These are phyloP conservation scores for Pseudocohnilembus persalinus DNA, from an alignment of 169 alveolate genomes.

Conservation along the genomic window DNA sequence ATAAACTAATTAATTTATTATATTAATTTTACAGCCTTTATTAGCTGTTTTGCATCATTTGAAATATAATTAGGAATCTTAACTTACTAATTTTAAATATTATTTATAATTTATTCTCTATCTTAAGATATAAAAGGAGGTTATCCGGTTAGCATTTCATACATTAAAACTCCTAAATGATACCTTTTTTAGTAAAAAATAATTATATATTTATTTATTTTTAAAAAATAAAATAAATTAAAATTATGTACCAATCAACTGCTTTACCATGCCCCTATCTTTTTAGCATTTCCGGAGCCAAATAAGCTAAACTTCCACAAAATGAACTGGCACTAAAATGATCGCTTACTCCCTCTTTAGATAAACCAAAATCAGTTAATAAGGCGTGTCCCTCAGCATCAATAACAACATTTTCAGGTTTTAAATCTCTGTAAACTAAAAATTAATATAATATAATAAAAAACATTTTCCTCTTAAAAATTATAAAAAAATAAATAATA, in stretches of 20 bases:
- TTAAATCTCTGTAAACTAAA: conserved; percentile 83
- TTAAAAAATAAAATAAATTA: too few species aligned
- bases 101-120: conserved; percentile 46
- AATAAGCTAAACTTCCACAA: conserved; percentile 88
- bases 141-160: conserved; percentile 85
- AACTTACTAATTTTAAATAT: conserved; percentile 43
- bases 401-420: conserved; percentile 90
- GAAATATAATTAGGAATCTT: conserved; percentile 38
- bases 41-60: conserved; percentile 32
- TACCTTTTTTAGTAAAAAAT: too few species aligned
- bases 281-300: conserved; percentile 88
- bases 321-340: conserved; percentile 69
- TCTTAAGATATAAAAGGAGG: conserved; percentile 78
- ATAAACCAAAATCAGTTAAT: conserved; percentile 91
- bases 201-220: not conserved
- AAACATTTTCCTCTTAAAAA: too few species aligned
- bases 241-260: conserved; percentile 82
- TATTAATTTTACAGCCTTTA: not conserved
- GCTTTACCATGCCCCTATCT: conserved; percentile 86
- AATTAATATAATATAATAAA: too few species aligned
- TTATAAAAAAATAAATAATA: too few species aligned
- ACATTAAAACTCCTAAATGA: conserved; percentile 80
- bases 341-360: conserved; percentile 83
- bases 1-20: conserved; percentile 31
- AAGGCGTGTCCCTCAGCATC: conserved; percentile 88